Conservation (phyloP, 2,329 filamentous ascomycete genomes). For the Xylariaceae sp. region DNA sequence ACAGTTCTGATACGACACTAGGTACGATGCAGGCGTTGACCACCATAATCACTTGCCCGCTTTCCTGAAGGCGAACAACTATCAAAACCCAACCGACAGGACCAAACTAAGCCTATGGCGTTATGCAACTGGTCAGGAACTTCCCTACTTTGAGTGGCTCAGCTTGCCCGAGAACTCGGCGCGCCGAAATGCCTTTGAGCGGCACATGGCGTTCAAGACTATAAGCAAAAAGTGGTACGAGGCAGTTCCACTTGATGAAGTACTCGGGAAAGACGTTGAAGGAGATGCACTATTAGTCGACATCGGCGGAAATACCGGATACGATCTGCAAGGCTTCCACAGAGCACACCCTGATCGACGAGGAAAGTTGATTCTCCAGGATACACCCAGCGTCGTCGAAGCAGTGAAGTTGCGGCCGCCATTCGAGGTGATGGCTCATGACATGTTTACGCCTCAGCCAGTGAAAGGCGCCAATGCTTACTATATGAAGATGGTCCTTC, state of each 20-base stretch:
- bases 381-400: background rate
- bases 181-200: background rate
- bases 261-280: background rate
- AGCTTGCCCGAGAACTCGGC: background rate
- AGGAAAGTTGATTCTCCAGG: background rate
- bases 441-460: slow-evolving; percentile 4
- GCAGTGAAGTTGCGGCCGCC: background rate
- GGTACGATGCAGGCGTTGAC: background rate
- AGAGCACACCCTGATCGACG: background rate
- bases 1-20: background rate
- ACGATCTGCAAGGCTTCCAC: slow-evolving; percentile 1
- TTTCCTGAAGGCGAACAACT: background rate
- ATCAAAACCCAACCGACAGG: background rate
- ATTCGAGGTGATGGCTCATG: slow-evolving; percentile 1
- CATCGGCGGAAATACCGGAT: background rate
- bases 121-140: background rate
- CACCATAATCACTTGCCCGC: background rate
- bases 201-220: slow-evolving; percentile 4
- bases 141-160: slow-evolving; percentile 1
- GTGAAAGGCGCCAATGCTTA: slow-evolving; percentile 1
- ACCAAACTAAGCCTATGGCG: background rate
- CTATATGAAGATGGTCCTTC: slow-evolving; percentile 1
- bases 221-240: background rate
- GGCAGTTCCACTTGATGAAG: background rate
- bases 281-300: slow-evolving; percentile 1